Evolutionary conservation across 305 asterid genomes (phyloP).

Genomic region (Petunia hybrid): DNA sequence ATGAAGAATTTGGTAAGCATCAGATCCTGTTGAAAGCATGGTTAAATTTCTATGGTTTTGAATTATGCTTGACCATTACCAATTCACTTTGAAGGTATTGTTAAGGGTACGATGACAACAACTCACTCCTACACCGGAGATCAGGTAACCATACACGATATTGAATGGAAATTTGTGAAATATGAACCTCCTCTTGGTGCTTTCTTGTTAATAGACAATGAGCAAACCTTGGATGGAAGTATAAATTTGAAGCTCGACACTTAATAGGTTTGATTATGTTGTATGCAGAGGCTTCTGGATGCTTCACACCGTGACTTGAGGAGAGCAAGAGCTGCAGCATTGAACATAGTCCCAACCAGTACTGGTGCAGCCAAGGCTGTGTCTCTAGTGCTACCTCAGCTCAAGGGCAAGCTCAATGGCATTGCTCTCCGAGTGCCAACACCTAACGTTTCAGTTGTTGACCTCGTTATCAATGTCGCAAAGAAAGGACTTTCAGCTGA

Average conservation of each 20-base stretch:
- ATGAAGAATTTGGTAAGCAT: slow-evolving; percentile 79
- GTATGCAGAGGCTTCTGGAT: slow-evolving; percentile 79
- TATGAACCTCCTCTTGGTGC: neutral
- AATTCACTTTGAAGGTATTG: slow-evolving; percentile 68
- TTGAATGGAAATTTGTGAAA: neutral
- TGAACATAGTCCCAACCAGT: slow-evolving; percentile 94
- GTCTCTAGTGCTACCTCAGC: slow-evolving; percentile 91
- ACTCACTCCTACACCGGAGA: slow-evolving; percentile 98
- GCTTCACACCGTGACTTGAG: slow-evolving; percentile 93
- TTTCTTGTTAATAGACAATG: neutral
- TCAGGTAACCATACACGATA: slow-evolving; percentile 57
- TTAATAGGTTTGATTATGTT: neutral
- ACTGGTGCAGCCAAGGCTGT: slow-evolving; percentile 98
- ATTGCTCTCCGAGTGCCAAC: slow-evolving; percentile 95
- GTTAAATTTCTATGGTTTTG: neutral
- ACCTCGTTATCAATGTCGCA: slow-evolving; percentile 83
- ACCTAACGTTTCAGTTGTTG: slow-evolving; percentile 90
- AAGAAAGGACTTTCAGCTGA: slow-evolving; percentile 82
- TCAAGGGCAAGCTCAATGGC: slow-evolving; percentile 92
- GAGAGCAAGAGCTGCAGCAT: slow-evolving; percentile 89
- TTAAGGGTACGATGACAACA: slow-evolving; percentile 97
- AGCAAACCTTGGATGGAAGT: too few relatives aligned
- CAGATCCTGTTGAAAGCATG: neutral
- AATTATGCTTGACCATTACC: neutral
- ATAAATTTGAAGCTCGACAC: too few relatives aligned